Conservation (phyloP, 106 monocot genomes). For the Agapanthus africanus region DNA sequence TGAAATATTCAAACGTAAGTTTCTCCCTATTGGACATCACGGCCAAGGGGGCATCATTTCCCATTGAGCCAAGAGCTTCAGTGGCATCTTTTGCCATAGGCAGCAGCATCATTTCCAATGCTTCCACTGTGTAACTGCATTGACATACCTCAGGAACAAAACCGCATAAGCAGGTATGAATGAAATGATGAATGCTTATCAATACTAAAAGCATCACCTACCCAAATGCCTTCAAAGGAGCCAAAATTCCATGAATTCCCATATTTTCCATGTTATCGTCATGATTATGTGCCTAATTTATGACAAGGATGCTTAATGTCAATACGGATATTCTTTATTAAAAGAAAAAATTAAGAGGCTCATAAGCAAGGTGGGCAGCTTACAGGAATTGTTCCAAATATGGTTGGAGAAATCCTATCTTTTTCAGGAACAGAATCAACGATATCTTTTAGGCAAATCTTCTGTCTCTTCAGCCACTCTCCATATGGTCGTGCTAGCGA, state of each 20-base stretch:
- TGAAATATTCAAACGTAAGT: conserved; percentile 88
- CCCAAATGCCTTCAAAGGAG: conserved; percentile 98
- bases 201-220: conserved; percentile 16
- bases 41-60: conserved; percentile 94
- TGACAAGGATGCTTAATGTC: background rate
- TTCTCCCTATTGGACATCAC: conserved; percentile 95
- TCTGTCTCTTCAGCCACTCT: conserved; percentile 89
- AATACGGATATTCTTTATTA: background rate
- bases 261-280: conserved; percentile 53
- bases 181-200: background rate
- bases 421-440: conserved; percentile 64
- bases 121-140: conserved; percentile 90
- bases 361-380: conserved; percentile 20
- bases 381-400: conserved; percentile 58
- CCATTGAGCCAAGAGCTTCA: conserved; percentile 98
- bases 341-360: background rate
- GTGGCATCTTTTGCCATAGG: conserved; percentile 92
- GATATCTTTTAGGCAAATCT: conserved; percentile 64
- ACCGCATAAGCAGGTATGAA: background rate
- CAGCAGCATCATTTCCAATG: conserved; percentile 86
- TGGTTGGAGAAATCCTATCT: conserved; percentile 37
- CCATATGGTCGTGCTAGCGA: conserved; percentile 85
- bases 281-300: conserved; percentile 32
- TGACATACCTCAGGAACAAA: too few species aligned
- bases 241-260: conserved; percentile 71